These are phyloP conservation scores for Fusarium pseudonygamai DNA, from an alignment of 2,329 filamentous ascomycete genomes.

Conservation along the genomic window DNA sequence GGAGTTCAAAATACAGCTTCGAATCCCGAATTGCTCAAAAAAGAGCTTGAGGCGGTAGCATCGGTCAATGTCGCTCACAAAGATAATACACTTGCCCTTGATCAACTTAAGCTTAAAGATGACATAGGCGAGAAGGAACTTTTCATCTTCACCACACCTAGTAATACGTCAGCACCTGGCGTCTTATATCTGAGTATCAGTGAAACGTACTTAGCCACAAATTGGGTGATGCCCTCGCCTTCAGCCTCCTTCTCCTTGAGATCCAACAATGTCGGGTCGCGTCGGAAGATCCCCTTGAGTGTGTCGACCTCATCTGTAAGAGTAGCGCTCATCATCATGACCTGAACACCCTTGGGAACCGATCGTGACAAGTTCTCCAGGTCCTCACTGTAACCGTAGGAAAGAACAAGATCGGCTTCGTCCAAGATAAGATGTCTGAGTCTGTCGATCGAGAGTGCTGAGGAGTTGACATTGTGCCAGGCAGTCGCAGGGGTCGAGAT, in stretches of 20 bases:
- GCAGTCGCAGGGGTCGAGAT: conserved; percentile 91
- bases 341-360: conserved; percentile 87
- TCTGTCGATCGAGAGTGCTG: conserved; percentile 72
- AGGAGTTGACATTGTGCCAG: conserved; percentile 74
- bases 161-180: conserved; percentile 16
- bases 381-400: conserved; percentile 94
- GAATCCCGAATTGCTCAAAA: conserved; percentile 95
- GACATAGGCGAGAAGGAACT: conserved; percentile 91
- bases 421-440: conserved; percentile 87
- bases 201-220: conserved; percentile 75
- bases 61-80: conserved; percentile 83
- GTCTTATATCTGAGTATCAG: background rate
- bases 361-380: conserved; percentile 80
- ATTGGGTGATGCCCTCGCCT: conserved; percentile 82
- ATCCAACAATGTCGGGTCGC: conserved; percentile 80
- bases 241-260: conserved; percentile 84
- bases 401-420: conserved; percentile 92
- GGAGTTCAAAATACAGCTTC: conserved; percentile 92
- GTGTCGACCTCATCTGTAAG: conserved; percentile 87
- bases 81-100: conserved; percentile 83
- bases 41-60: conserved; percentile 95
- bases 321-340: conserved; percentile 93
- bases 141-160: conserved; percentile 94
- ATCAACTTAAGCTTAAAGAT: conserved; percentile 95
- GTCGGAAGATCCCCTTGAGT: conserved; percentile 85